Evolutionary conservation across 2,329 filamentous ascomycete species (phyloP), one percentile per base, ranked within the genome.

Genomic region (Orbilia brochopaga): DNA sequence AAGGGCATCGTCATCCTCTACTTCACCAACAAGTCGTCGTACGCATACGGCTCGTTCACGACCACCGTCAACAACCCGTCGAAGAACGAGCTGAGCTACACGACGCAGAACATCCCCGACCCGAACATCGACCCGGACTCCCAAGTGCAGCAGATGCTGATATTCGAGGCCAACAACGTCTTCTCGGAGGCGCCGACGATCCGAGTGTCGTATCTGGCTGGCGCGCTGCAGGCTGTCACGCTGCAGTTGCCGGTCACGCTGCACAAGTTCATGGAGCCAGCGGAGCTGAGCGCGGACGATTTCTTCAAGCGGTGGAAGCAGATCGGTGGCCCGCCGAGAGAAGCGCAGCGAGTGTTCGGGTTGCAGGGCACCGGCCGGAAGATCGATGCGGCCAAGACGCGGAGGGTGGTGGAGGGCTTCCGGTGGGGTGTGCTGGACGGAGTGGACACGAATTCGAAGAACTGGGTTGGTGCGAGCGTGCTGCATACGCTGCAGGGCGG

Each of bases 291-390:
- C 5, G 87, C 89, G 0, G 94, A 99, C 58, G 94, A 99, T 78
- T 99, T 97, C 81, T 99, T 99, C 85, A 97, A 95, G 83, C 85
- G 95, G 57, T 99, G 94, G 94, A 95, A 96, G 83, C 94, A 99
- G 81, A 97, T 99, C 76, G 94, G 94, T 11, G 91, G 90, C 3
- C 86, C 87, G 1, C 88, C 92, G 0, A 86, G 95, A 30, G 95
- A 99, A 80, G 88, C 90, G 0, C 94, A 99, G 79, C 85, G 85
- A 53, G 91, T 97, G 32, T 95, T 99, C 79, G 87, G 88, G 0
- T 79, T 93, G 10, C 80, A 82, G 0, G 79, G 79, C 0, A 83
- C 83, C 15, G 83, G 83, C 11, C 83, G 85, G 67, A 87, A 88
- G 74, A 85, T 95, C 73, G 89, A 84, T 69, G 86, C 90, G 67